Percentiles rank a stretch among this genome's conserved stretches.
These are phyloP conservation scores for Colletotrichum abscissum DNA, from an alignment of 2,329 filamentous ascomycete species.

Conservation along the genomic window DNA sequence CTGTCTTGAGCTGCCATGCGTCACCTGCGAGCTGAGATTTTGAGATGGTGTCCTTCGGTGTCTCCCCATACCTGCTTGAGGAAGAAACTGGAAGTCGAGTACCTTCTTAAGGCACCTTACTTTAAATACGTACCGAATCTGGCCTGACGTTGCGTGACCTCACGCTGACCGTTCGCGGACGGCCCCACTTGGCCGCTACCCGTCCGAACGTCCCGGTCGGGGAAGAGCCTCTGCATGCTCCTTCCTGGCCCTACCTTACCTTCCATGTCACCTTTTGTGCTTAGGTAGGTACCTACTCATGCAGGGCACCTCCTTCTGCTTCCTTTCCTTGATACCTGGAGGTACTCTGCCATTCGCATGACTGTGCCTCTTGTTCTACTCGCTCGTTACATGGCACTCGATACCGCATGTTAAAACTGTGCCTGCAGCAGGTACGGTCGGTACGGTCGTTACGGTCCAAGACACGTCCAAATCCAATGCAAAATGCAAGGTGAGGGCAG, in stretches of 20 bases:
- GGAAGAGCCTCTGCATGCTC: neutral
- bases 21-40: neutral
- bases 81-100: neutral
- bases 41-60: neutral
- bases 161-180: slow-evolving; percentile 3
- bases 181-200: slow-evolving; percentile 24
- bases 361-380: too few species aligned
- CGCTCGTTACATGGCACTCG: neutral
- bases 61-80: too few species aligned
- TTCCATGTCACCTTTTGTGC: too few species aligned
- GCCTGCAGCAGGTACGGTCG: neutral
- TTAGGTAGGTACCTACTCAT: neutral
- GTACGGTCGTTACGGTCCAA: neutral
- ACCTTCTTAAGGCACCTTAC: too few species aligned
- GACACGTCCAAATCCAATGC: neutral
- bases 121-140: neutral
- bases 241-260: neutral
- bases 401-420: neutral
- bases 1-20: neutral
- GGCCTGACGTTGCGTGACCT: slow-evolving; percentile 5
- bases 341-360: too few species aligned
- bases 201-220: slow-evolving; percentile 19
- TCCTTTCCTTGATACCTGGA: neutral
- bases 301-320: neutral
- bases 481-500: neutral